These are phyloP conservation scores for Ceriops decandra DNA, from an alignment of 345 rosid species.

Conservation along the genomic window DNA sequence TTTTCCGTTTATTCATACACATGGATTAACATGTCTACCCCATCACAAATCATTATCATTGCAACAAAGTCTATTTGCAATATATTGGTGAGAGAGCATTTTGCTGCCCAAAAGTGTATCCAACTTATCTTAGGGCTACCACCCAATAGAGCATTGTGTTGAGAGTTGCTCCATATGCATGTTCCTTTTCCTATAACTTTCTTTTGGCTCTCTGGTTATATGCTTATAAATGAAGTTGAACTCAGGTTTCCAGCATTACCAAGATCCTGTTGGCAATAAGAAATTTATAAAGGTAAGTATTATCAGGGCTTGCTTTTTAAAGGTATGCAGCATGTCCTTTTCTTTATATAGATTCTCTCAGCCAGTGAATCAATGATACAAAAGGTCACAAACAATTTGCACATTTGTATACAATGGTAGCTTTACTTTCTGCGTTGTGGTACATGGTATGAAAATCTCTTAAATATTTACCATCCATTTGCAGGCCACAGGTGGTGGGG, in stretches of 20 bases:
- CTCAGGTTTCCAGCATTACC: slow-evolving; percentile 57
- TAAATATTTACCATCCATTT: slow-evolving; percentile 22
- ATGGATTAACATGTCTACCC: background rate
- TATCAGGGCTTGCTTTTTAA: background rate
- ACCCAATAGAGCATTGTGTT: slow-evolving; percentile 1
- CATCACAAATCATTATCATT: too few relatives aligned
- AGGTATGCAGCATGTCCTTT: too few relatives aligned
- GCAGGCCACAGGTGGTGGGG: slow-evolving; percentile 99
- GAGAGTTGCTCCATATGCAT: slow-evolving; percentile 1
- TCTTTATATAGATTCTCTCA: too few relatives aligned
- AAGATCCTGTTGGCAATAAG: slow-evolving; percentile 32
- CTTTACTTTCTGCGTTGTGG: too few relatives aligned
- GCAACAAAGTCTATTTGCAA: background rate
- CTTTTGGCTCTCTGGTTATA: slow-evolving; percentile 13
- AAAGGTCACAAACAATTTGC: too few relatives aligned
- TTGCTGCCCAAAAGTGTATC: background rate
- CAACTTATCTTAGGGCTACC: background rate
- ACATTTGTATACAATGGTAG: too few relatives aligned
- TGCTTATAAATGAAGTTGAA: slow-evolving; percentile 29
- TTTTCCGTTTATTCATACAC: background rate
- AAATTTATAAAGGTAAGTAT: slow-evolving; percentile 59
- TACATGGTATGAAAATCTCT: slow-evolving; percentile 7
- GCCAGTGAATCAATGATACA: too few relatives aligned
- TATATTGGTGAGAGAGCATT: background rate
- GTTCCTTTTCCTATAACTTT: background rate